phyloP scores from a whole-genome alignment of 805 yeast species.

The Starmerella floricola region DNA sequence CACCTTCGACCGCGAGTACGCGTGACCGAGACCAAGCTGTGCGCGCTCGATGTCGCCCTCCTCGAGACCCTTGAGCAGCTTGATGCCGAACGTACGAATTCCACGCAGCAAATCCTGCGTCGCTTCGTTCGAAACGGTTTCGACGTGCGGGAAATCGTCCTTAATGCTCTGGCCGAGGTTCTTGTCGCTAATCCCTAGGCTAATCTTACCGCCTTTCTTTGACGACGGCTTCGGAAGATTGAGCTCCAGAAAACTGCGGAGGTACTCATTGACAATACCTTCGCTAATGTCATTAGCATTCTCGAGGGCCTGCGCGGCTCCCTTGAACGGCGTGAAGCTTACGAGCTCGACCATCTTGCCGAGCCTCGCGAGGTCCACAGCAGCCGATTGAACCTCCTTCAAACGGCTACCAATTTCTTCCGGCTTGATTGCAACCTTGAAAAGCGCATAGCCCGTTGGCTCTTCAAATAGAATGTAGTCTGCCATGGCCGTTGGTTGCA shows the following conservation, averaged over 20 bases:
- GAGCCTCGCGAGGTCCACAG: conserved; percentile 72
- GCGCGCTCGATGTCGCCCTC: conserved; percentile 96
- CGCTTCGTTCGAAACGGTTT: conserved; percentile 79
- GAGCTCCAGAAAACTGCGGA: conserved; percentile 77
- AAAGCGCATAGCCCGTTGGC: conserved; percentile 95
- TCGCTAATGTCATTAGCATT: conserved; percentile 96
- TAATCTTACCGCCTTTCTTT: conserved; percentile 44
- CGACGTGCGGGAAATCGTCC: conserved; percentile 77
- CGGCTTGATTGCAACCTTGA: conserved; percentile 85
- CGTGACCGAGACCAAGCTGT: conserved; percentile 97
- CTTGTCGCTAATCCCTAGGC: conserved; percentile 84
- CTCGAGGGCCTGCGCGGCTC: conserved; percentile 98
- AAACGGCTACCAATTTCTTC: conserved; percentile 86
- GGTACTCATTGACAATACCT: conserved; percentile 87
- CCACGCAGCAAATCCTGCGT: conserved; percentile 95
- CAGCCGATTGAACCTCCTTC: conserved; percentile 87
- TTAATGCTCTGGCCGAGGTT: conserved; percentile 94
- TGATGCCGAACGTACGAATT: conserved; percentile 77
- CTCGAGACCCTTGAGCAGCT: conserved; percentile 80
- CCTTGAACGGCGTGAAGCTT: conserved; percentile 95
- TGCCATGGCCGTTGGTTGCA: conserved; percentile 37
- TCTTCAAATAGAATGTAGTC: conserved; percentile 94
- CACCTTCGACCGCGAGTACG: conserved; percentile 97
- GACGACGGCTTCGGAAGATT: conserved; percentile 73
- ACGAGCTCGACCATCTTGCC: conserved; percentile 88